These are phyloP conservation scores for Isoetes engelmannii DNA, from an alignment of 83 land plant species.

Conservation along the genomic window DNA sequence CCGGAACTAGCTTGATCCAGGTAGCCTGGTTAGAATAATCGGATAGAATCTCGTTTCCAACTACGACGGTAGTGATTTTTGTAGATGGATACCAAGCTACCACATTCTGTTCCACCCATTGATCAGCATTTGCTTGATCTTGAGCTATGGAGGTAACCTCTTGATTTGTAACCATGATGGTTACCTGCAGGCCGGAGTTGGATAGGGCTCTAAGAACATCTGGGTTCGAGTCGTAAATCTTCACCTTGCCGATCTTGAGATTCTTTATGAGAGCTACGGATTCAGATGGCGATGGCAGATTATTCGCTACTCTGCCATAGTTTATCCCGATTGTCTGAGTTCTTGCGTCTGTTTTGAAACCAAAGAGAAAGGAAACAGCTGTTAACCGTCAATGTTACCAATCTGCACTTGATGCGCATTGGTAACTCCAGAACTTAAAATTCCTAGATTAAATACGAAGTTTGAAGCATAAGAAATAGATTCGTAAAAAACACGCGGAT, in stretches of 20 bases:
- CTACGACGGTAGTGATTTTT: constrained; percentile 52
- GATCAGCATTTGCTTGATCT: constrained; percentile 40
- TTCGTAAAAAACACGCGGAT: constrained; percentile 19
- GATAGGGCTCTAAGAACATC: constrained; percentile 50
- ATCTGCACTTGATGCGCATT: not conserved
- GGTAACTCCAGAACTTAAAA: not conserved
- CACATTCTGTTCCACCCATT: constrained; percentile 53
- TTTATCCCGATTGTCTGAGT: constrained; percentile 43
- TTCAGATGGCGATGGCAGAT: constrained; percentile 47
- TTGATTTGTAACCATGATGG: constrained; percentile 63
- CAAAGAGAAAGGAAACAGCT: constrained; percentile 10
- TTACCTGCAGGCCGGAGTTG: constrained; percentile 46
- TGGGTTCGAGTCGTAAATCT: constrained; percentile 65
- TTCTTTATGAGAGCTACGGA: constrained; percentile 46
- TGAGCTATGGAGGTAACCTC: constrained; percentile 34
- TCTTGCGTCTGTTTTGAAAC: not conserved
- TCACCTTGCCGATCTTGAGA: constrained; percentile 46
- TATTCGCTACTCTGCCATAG: constrained; percentile 70
- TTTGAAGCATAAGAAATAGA: constrained; percentile 9
- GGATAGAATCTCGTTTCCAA: constrained; percentile 75
- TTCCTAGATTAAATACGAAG: not conserved
- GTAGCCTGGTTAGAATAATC: constrained; percentile 21
- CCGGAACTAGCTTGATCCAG: constrained; percentile 62
- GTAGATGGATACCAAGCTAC: constrained; percentile 43
- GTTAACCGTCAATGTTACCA: not conserved